A percentile compares a stretch with the other conserved stretches of the same genome.
Conservation (phyloP, 495 filamentous ascomycete genomes). For the Diplogelasinospora grovesii region DNA sequence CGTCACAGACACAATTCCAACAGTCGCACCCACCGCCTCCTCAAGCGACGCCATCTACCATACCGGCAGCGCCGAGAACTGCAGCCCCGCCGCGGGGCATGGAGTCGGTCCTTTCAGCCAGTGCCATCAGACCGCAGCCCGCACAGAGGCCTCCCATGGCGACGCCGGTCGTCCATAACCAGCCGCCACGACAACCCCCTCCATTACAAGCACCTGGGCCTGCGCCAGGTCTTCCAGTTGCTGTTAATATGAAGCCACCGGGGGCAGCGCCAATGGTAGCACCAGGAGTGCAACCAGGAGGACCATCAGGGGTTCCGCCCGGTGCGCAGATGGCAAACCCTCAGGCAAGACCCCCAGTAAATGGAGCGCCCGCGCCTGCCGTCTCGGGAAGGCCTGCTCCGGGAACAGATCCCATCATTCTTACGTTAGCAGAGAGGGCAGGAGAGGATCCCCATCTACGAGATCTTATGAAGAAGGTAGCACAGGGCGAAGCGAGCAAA, state of each 20-base stretch:
- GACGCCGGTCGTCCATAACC: not conserved
- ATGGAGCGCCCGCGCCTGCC: constrained; percentile 16
- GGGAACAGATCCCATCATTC: constrained; percentile 87
- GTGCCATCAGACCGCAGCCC: constrained; percentile 6
- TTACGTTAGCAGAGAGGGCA: constrained; percentile 81
- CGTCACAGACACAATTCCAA: constrained; percentile 16
- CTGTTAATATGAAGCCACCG: constrained; percentile 7
- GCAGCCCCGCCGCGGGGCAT: constrained; percentile 24
- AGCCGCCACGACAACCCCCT: constrained; percentile 7
- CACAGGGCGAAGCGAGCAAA: constrained; percentile 72
- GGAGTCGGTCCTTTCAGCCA: constrained; percentile 23
- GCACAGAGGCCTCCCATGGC: constrained; percentile 1
- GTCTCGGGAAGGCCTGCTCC: constrained; percentile 22
- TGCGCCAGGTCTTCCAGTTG: constrained; percentile 2
- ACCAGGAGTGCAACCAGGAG: too few relatives aligned
- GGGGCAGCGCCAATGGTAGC: too few relatives aligned
- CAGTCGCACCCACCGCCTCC: constrained; percentile 21
- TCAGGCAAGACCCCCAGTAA: constrained; percentile 13
- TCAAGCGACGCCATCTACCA: constrained; percentile 27
- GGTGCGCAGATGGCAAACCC: not conserved
- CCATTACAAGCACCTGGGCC: not conserved
- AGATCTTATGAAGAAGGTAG: constrained; percentile 92
- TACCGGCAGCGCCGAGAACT: constrained; percentile 20
- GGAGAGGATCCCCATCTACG: constrained; percentile 83
- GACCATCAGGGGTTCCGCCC: too few relatives aligned